These are phyloP conservation scores for Aechmea fasciata DNA, from an alignment of 176 grass and related monocot genomes.

Conservation along the genomic window DNA sequence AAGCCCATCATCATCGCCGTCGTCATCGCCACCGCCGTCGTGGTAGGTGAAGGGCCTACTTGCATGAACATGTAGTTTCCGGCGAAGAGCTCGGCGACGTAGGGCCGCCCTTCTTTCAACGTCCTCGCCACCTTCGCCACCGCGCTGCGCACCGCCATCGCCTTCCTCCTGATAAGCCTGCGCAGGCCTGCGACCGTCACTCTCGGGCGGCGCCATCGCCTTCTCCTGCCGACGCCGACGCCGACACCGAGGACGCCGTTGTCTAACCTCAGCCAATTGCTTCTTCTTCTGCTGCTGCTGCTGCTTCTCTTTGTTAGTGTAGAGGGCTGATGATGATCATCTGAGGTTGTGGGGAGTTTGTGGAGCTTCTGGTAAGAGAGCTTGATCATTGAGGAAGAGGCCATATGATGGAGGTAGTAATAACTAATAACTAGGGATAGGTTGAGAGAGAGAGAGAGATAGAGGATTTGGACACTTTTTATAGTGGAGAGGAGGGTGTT, in stretches of 20 bases:
- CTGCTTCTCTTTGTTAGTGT: no score
- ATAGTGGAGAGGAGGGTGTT: no score
- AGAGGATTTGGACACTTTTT: no score
- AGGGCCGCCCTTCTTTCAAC: slow-evolving; percentile 58
- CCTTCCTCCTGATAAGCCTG: slow-evolving; percentile 39
- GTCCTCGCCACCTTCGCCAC: slow-evolving; percentile 43
- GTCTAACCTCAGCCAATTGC: not conserved
- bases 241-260: not conserved
- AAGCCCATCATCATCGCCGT: no score
- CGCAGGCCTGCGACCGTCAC: slow-evolving; percentile 45
- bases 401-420: not conserved
- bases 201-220: slow-evolving; percentile 23
- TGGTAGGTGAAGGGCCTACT: slow-evolving; percentile 49
- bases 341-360: not conserved
- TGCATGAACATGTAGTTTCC: slow-evolving; percentile 98
- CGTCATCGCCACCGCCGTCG: not conserved
- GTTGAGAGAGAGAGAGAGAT: not conserved
- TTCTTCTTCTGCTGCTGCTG: not conserved
- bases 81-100: slow-evolving; percentile 61
- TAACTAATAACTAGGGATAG: no score
- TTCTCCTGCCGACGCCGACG: not conserved
- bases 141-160: slow-evolving; percentile 26
- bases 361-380: not conserved
- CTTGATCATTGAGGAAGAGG: not conserved
- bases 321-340: not conserved